Percentiles rank a stretch among this genome's conserved stretches.
Evolutionary conservation across 306 rosid genomes (phyloP).

Genomic region (Cajanus cajan): DNA sequence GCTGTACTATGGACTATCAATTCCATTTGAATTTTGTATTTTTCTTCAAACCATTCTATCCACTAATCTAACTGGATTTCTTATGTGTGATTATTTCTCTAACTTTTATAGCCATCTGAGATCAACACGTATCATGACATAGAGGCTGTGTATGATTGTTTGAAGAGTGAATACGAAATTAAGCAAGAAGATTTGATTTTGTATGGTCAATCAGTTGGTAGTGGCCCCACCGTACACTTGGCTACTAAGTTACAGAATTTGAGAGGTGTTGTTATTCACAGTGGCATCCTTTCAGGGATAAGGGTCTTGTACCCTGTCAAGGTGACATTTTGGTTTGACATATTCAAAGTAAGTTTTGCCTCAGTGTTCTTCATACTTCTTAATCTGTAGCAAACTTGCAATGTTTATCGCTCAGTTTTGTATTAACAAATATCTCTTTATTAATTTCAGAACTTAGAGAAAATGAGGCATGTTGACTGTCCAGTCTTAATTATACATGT

Average conservation of each 20-base stretch:
- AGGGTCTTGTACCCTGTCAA: slow-evolving; percentile 91
- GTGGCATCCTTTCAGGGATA: slow-evolving; percentile 94
- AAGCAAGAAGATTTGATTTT: slow-evolving; percentile 84
- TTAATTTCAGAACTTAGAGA: slow-evolving; percentile 82
- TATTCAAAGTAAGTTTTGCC: slow-evolving; percentile 73
- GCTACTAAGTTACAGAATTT: slow-evolving; percentile 67
- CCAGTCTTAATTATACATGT: slow-evolving; percentile 93
- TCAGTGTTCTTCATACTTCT: not conserved
- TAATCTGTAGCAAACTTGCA: not conserved
- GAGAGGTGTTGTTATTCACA: slow-evolving; percentile 93
- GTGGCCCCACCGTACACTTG: slow-evolving; percentile 90
- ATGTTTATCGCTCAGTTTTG: slow-evolving; percentile 18
- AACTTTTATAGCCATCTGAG: slow-evolving; percentile 75
- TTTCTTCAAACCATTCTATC: not conserved
- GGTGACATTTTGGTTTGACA: slow-evolving; percentile 96
- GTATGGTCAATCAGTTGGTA: slow-evolving; percentile 97
- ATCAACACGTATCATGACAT: slow-evolving; percentile 89
- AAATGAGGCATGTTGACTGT: slow-evolving; percentile 76
- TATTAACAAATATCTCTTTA: slow-evolving; percentile 33
- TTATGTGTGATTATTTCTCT: slow-evolving; percentile 36
- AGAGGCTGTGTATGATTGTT: slow-evolving; percentile 91
- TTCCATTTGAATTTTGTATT: not conserved
- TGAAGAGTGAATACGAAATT: slow-evolving; percentile 69
- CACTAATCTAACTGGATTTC: slow-evolving; percentile 4
- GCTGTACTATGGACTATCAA: too few relatives aligned